These are phyloP conservation scores for Solanum verrucosum DNA, from an alignment of 257 asterid species.

Conservation along the genomic window DNA sequence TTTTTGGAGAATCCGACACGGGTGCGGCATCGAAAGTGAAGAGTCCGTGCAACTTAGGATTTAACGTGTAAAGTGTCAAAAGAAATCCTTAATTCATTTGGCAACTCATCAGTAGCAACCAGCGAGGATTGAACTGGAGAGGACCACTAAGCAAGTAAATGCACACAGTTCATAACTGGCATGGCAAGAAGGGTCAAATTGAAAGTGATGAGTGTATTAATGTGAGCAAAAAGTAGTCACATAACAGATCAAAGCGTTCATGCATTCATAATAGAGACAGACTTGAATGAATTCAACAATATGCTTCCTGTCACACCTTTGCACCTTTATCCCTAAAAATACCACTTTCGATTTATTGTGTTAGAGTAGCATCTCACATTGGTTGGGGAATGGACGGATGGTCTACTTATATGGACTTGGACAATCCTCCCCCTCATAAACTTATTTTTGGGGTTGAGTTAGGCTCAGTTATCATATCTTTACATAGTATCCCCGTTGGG, in stretches of 20 bases:
- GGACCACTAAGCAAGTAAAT: constrained; percentile 5
- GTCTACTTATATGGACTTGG: not conserved
- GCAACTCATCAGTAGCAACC: not conserved
- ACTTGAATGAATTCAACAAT: not conserved
- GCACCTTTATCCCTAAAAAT: not conserved
- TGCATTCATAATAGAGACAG: not conserved
- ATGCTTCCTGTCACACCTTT: not conserved
- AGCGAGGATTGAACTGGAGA: not conserved
- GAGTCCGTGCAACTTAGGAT: not conserved
- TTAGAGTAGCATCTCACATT: not conserved
- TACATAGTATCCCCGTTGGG: not conserved
- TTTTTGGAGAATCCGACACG: too few relatives aligned
- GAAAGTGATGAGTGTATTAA: not conserved
- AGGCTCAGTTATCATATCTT: not conserved
- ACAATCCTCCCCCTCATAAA: not conserved
- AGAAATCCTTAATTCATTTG: not conserved
- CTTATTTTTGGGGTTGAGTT: not conserved
- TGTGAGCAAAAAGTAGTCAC: not conserved
- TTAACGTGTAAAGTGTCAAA: not conserved
- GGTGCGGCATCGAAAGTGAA: too few relatives aligned
- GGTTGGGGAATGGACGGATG: not conserved
- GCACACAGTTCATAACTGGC: not conserved
- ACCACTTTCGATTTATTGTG: not conserved
- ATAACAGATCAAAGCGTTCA: not conserved
- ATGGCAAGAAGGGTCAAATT: not conserved